A percentile compares a stretch with the other conserved stretches of the same genome.
These are phyloP conservation scores for Davidsoniella eucalypti DNA, from an alignment of 2,329 filamentous ascomycete species.

Conservation along the genomic window DNA sequence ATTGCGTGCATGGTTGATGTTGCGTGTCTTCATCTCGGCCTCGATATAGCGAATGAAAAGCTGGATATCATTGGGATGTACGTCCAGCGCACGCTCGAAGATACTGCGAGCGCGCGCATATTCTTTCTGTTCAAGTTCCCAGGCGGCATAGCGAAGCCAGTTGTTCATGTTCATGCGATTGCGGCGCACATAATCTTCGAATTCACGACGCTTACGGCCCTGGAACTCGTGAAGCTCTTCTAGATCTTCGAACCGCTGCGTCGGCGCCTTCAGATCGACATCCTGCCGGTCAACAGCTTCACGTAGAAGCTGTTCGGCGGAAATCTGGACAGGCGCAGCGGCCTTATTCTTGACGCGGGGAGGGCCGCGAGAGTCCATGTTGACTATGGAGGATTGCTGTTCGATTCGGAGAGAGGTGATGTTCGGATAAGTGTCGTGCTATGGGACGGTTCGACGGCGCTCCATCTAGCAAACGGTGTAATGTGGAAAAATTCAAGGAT, in stretches of 20 bases:
- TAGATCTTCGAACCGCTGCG: constrained; percentile 86
- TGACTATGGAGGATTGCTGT: constrained; percentile 17
- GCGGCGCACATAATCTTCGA: constrained; percentile 92
- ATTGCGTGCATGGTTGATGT: constrained; percentile 94
- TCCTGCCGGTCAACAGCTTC: constrained; percentile 97
- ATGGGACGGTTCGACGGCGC: neutral
- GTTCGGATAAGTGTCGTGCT: neutral
- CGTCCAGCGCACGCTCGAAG: constrained; percentile 88
- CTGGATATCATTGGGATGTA: constrained; percentile 70
- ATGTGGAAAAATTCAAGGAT: neutral
- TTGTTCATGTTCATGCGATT: constrained; percentile 96
- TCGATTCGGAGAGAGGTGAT: neutral
- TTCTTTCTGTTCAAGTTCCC: constrained; percentile 97
- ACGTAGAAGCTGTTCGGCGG: constrained; percentile 87
- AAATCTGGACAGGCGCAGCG: constrained; percentile 77
- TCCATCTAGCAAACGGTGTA: neutral
- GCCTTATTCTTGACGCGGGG: constrained; percentile 99
- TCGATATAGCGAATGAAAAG: constrained; percentile 92
- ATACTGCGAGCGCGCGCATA: constrained; percentile 79
- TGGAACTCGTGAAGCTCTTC: constrained; percentile 98
- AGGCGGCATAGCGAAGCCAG: constrained; percentile 94
- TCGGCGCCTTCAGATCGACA: constrained; percentile 70
- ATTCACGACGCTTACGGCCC: constrained; percentile 87
- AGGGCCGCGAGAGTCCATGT: constrained; percentile 83
- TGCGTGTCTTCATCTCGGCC: constrained; percentile 79